These are phyloP conservation scores for Vaccinium myrtillus DNA, from an alignment of 148 eudicot genomes.

Conservation along the genomic window DNA sequence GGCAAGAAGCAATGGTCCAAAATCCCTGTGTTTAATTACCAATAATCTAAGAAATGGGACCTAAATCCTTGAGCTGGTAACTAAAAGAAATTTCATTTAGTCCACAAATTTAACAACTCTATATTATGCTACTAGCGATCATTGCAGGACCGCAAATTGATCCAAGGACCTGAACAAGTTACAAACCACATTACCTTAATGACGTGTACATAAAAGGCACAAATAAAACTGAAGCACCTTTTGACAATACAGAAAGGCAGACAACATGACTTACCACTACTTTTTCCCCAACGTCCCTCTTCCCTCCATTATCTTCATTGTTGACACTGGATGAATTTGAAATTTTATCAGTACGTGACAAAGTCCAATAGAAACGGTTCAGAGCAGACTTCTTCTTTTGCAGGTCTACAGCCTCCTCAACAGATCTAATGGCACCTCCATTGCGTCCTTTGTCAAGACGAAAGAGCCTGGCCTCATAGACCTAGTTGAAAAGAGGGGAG, in stretches of 20 bases:
- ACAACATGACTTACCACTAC: constrained; percentile 46
- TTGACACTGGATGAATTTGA: constrained; percentile 35
- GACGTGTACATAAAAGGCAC: not conserved
- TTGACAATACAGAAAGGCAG: constrained; percentile 9
- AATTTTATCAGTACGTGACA: constrained; percentile 47
- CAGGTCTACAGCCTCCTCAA: constrained; percentile 73
- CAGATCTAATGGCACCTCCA: constrained; percentile 63
- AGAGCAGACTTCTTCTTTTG: constrained; percentile 58
- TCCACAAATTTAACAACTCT: not conserved
- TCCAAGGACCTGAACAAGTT: not conserved
- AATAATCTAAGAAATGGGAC: not conserved
- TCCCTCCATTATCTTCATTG: constrained; percentile 45
- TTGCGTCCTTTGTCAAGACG: constrained; percentile 59
- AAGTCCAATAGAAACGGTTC: constrained; percentile 58
- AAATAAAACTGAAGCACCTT: not conserved
- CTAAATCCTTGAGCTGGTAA: not conserved
- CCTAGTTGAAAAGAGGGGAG: constrained; percentile 35
- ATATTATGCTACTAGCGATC: not conserved
- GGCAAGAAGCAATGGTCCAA: not conserved
- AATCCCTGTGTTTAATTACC: not conserved
- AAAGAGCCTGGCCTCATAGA: constrained; percentile 93
- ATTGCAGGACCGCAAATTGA: not conserved
- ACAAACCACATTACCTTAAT: not conserved
- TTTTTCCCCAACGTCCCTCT: constrained; percentile 72
- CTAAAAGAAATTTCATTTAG: not conserved